Evolutionary conservation across 306 rosid genomes (phyloP).

Genomic region (Vicia villosa): DNA sequence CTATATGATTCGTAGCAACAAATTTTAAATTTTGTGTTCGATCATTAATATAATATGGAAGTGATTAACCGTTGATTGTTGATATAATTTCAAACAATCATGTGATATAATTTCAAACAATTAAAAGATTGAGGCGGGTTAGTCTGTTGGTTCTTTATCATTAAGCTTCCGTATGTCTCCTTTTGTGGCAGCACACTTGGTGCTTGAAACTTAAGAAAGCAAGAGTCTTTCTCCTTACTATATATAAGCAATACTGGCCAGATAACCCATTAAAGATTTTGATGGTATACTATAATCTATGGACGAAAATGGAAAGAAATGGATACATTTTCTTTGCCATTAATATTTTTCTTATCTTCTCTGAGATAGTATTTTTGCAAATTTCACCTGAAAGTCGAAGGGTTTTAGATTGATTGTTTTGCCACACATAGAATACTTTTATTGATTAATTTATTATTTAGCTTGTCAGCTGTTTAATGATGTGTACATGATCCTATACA

Average conservation of each 20-base stretch:
- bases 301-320: not conserved
- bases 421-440: not conserved
- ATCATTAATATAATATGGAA: not conserved
- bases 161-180: not conserved
- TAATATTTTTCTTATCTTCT: not conserved
- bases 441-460: not conserved
- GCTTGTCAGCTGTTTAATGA: slow-evolving; percentile 8
- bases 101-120: not conserved
- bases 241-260: not conserved
- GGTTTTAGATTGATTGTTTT: not conserved
- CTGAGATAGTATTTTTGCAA: not conserved
- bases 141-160: slow-evolving; percentile 5
- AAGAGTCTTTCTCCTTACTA: not conserved
- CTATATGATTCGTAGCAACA: not conserved
- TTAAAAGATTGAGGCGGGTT: slow-evolving; percentile 2
- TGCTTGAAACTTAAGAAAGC: slow-evolving; percentile 9
- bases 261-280: not conserved
- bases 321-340: not conserved
- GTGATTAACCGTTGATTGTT: not conserved
- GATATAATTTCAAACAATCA: not conserved
- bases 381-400: slow-evolving; percentile 13
- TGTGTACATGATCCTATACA: slow-evolving; percentile 4
- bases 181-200: not conserved
- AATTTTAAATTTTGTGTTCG: not conserved
- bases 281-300: not conserved